Percentiles rank a stretch among this genome's conserved stretches.
These are phyloP conservation scores for Schwanniomyces polymorphus DNA, from an alignment of 805 yeast genomes.

Conservation along the genomic window DNA sequence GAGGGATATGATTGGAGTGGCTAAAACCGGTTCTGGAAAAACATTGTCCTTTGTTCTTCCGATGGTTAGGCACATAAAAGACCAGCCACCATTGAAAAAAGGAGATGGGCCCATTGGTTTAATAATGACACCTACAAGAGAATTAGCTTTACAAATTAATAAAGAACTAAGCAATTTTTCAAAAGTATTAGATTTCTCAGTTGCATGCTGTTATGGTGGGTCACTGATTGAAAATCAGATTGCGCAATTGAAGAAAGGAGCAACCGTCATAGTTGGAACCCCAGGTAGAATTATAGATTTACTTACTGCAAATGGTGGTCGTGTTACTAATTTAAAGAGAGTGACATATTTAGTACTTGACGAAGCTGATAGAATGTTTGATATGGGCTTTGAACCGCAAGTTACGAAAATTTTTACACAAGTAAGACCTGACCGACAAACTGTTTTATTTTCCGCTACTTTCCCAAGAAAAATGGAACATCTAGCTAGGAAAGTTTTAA, in stretches of 20 bases:
- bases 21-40: constrained; percentile 96
- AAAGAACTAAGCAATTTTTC: constrained; percentile 65
- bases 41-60: constrained; percentile 88
- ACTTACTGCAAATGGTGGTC: constrained; percentile 78
- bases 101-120: constrained; percentile 77
- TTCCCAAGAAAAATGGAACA: constrained; percentile 79
- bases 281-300: constrained; percentile 94
- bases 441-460: constrained; percentile 91
- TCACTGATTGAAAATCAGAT: constrained; percentile 81
- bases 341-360: constrained; percentile 86
- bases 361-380: constrained; percentile 97
- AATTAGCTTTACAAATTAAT: constrained; percentile 80
- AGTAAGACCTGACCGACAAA: constrained; percentile 82
- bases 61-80: constrained; percentile 76
- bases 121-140: constrained; percentile 89
- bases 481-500: constrained; percentile 65
- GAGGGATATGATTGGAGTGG: constrained; percentile 86
- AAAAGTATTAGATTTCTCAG: constrained; percentile 46
- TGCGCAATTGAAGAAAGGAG: constrained; percentile 72
- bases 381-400: constrained; percentile 96
- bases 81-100: constrained; percentile 53
- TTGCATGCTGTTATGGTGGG: constrained; percentile 90
- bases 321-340: constrained; percentile 64
- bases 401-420: constrained; percentile 75
- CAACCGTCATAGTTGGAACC: constrained; percentile 84